These are phyloP conservation scores for Leucocoprinus leucothites DNA, from an alignment of 768 basidiomycete species.

Conservation along the genomic window DNA sequence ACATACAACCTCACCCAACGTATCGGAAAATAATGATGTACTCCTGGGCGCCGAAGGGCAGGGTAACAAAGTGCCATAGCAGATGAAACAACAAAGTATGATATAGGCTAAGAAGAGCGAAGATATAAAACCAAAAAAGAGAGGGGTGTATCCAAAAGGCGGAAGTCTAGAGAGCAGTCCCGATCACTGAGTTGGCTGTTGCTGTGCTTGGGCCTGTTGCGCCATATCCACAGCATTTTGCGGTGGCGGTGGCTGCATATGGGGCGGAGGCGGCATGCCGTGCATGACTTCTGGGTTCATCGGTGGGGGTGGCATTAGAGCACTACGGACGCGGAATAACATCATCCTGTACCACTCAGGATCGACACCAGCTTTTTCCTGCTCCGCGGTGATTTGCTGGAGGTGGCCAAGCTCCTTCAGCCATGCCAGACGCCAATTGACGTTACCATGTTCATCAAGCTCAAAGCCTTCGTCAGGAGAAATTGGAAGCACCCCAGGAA, in stretches of 20 bases:
- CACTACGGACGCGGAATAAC: slow-evolving; percentile 72
- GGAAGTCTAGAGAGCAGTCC: slow-evolving; percentile 12
- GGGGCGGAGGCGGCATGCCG: slow-evolving; percentile 34
- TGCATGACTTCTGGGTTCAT: slow-evolving; percentile 53
- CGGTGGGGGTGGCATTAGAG: slow-evolving; percentile 57
- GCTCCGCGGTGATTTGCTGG: slow-evolving; percentile 73
- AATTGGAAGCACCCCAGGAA: slow-evolving; percentile 54
- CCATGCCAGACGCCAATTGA: slow-evolving; percentile 80
- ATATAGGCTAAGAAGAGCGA: neutral
- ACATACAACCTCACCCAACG: slow-evolving; percentile 12
- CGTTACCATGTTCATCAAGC: slow-evolving; percentile 73
- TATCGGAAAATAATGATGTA: neutral
- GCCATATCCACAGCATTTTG: slow-evolving; percentile 37
- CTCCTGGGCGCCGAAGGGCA: neutral
- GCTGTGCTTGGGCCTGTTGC: slow-evolving; percentile 29
- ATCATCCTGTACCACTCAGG: slow-evolving; percentile 88
- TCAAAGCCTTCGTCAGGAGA: slow-evolving; percentile 64
- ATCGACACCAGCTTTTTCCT: slow-evolving; percentile 78
- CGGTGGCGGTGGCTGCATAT: slow-evolving; percentile 37
- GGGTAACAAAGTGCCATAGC: slow-evolving; percentile 6
- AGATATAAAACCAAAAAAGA: slow-evolving; percentile 1
- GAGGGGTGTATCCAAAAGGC: slow-evolving; percentile 4
- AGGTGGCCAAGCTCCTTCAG: slow-evolving; percentile 75
- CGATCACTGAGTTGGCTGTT: slow-evolving; percentile 26
- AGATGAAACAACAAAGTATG: neutral